Conservation (phyloP, 2,329 filamentous ascomycete genomes). For the Arthrobotrys iridis region DNA sequence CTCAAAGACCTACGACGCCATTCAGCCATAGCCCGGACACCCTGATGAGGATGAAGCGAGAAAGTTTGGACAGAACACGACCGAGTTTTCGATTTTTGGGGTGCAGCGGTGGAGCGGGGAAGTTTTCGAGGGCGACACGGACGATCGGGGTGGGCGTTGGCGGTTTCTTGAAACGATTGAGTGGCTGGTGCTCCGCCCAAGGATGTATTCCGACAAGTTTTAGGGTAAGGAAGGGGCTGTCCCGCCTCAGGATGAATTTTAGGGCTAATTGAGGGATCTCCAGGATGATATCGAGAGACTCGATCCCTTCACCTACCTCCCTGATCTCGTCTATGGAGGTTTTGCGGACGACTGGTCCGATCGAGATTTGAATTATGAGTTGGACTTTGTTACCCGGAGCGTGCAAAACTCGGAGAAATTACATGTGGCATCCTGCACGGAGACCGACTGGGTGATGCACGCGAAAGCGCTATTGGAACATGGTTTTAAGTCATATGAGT, state of each 20-base stretch:
- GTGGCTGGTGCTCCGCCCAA: constrained; percentile 52
- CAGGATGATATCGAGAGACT: constrained; percentile 52
- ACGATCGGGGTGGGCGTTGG: constrained; percentile 50
- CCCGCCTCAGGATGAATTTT: neutral
- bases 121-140: constrained; percentile 46
- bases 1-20: constrained; percentile 33
- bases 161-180: constrained; percentile 46
- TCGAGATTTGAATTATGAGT: constrained; percentile 37
- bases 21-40: constrained; percentile 23
- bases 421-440: constrained; percentile 45
- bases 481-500: constrained; percentile 46
- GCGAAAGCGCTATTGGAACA: constrained; percentile 44
- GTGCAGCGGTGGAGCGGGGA: constrained; percentile 50
- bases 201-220: constrained; percentile 48
- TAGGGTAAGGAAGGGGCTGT: constrained; percentile 13
- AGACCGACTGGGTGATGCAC: constrained; percentile 53
- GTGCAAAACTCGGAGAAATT: constrained; percentile 50
- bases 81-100: constrained; percentile 51
- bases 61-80: constrained; percentile 45
- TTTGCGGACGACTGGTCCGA: constrained; percentile 51
- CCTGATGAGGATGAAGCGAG: constrained; percentile 46
- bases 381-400: constrained; percentile 48
- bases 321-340: constrained; percentile 51
- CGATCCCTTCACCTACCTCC: constrained; percentile 49
- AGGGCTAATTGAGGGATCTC: constrained; percentile 4